Conservation (phyloP, 352 stramenopile genomes). For the Pythium biforme region DNA sequence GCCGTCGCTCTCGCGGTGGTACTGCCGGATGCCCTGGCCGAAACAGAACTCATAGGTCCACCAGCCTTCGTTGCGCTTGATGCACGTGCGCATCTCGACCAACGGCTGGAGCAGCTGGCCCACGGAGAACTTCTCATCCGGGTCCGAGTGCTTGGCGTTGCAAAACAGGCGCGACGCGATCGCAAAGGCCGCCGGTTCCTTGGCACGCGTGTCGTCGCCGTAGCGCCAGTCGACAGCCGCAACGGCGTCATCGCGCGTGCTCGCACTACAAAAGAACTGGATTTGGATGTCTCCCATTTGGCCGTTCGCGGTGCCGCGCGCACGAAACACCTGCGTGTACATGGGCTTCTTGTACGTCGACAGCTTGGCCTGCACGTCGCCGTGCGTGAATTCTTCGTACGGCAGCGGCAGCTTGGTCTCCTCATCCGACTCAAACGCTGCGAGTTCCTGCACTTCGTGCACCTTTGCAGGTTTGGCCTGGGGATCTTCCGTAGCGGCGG, state of each 20-base stretch:
- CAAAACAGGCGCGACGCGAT: conserved; percentile 71
- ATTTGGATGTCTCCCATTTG: conserved; percentile 39
- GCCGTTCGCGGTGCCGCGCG: neutral
- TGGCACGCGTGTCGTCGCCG: neutral
- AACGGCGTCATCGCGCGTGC: conserved; percentile 42
- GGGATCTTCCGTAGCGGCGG: neutral
- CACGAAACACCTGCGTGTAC: conserved; percentile 62
- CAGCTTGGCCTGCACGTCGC: conserved; percentile 46
- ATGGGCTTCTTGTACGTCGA: conserved; percentile 39
- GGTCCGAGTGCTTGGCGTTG: conserved; percentile 49
- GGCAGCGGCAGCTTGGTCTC: conserved; percentile 24
- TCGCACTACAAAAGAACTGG: conserved; percentile 72
- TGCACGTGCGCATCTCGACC: conserved; percentile 46
- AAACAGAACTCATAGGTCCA: conserved; percentile 88
- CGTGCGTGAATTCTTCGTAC: conserved; percentile 50
- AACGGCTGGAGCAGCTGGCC: conserved; percentile 53
- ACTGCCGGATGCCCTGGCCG: conserved; percentile 64
- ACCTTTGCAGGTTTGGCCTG: neutral
- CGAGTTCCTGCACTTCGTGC: conserved; percentile 19
- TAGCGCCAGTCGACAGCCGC: conserved; percentile 42
- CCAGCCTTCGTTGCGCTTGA: conserved; percentile 81
- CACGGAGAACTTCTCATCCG: conserved; percentile 50
- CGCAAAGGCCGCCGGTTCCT: conserved; percentile 41
- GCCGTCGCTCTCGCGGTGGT: conserved; percentile 67
- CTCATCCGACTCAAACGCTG: conserved; percentile 27